These are phyloP conservation scores for Diplodia corticola DNA, from an alignment of 2,329 filamentous ascomycete species.

Conservation along the genomic window DNA sequence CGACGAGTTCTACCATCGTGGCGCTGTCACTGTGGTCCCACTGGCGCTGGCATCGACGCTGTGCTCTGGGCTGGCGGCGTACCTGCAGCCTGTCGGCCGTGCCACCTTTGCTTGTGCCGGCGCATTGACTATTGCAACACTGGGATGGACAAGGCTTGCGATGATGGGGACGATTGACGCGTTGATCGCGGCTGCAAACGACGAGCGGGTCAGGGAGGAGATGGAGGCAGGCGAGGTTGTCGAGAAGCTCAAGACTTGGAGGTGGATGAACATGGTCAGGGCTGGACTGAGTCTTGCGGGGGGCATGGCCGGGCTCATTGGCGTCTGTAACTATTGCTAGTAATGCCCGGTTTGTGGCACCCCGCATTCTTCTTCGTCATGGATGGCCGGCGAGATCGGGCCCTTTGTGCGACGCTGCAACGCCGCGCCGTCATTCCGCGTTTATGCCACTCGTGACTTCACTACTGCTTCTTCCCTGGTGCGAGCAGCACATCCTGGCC, in stretches of 20 bases:
- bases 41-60: background rate
- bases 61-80: background rate
- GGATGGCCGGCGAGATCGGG: background rate
- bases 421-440: constrained; percentile 20
- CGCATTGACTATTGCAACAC: background rate
- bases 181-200: background rate
- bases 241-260: background rate
- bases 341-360: background rate
- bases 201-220: background rate
- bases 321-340: background rate
- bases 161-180: background rate
- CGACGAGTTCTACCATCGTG: background rate
- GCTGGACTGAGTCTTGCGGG: background rate
- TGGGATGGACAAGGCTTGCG: background rate
- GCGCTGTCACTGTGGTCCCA: background rate
- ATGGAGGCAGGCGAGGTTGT: background rate
- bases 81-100: background rate
- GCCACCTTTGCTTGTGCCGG: background rate
- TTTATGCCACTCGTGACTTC: too few species aligned
- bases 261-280: background rate
- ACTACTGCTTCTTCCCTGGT: background rate
- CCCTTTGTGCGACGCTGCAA: background rate
- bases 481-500: background rate
- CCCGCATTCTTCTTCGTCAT: background rate
- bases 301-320: background rate